A percentile compares a stretch with the other conserved stretches of the same genome.
phyloP scores from a whole-genome alignment of 2,329 filamentous ascomycete species.

The Magnaporthiopsis rhizophila region DNA sequence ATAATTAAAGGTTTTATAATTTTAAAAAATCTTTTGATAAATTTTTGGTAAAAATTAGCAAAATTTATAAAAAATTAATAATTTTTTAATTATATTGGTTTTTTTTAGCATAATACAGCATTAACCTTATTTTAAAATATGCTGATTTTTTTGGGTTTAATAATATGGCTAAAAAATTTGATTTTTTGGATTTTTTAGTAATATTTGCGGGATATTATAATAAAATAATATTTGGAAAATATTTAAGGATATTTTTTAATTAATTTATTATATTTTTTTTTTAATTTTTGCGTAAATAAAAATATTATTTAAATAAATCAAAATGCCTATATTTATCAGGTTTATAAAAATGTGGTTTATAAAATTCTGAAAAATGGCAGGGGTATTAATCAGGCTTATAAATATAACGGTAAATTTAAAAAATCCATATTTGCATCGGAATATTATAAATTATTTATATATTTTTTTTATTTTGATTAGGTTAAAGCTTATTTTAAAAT shows the following conservation, averaged over 20 bases:
- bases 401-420: neutral
- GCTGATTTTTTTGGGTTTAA: neutral
- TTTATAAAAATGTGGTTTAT: too few species aligned
- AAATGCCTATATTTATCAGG: too few species aligned
- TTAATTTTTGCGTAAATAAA: neutral
- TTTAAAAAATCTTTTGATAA: neutral
- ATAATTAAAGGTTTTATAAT: neutral
- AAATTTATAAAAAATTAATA: neutral
- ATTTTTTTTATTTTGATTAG: neutral
- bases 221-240: neutral
- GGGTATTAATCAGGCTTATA: neutral
- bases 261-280: neutral
- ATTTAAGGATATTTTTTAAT: neutral
- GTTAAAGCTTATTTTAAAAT: neutral
- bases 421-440: neutral
- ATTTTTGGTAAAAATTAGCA: neutral
- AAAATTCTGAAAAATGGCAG: too few species aligned
- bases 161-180: neutral
- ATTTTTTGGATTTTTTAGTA: neutral
- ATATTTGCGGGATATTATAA: neutral
- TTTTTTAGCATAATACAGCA: neutral
- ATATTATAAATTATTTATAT: neutral
- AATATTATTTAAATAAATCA: too few species aligned
- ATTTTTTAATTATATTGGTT: neutral
- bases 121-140: neutral